phyloP scores from a whole-genome alignment of 441 rosid species.

The Breynia disticha region DNA sequence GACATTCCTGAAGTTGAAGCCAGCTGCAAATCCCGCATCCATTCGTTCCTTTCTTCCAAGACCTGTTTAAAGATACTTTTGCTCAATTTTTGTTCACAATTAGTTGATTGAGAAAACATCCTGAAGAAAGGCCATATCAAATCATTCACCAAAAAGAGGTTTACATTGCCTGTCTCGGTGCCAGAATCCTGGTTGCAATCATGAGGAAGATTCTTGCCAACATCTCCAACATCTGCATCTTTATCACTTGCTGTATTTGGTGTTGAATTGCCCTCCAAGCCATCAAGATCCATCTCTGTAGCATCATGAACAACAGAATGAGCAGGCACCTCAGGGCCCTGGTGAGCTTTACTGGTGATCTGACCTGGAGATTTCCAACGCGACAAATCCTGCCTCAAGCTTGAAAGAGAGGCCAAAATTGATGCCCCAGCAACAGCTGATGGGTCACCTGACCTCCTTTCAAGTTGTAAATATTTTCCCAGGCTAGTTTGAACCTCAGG shows the following conservation, averaged over 20 bases:
- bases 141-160: conserved; percentile 53
- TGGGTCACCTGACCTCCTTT: conserved; percentile 66
- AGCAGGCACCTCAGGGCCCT: conserved; percentile 37
- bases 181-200: conserved; percentile 52
- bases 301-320: conserved; percentile 40
- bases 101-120: conserved; percentile 49
- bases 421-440: conserved; percentile 74
- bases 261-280: conserved; percentile 46
- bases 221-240: conserved; percentile 43
- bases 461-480: conserved; percentile 47
- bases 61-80: conserved; percentile 61
- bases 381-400: conserved; percentile 49
- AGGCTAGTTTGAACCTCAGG: conserved; percentile 38
- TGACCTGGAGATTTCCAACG: conserved; percentile 46
- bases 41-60: conserved; percentile 50
- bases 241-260: conserved; percentile 36
- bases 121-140: conserved; percentile 52
- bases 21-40: conserved; percentile 48
- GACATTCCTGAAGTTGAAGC: conserved; percentile 53
- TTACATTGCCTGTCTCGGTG: conserved; percentile 62
- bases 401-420: conserved; percentile 70
- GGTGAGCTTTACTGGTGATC: conserved; percentile 36
- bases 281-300: conserved; percentile 41
- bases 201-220: conserved; percentile 34
- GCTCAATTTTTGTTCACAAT: conserved; percentile 52